Evolutionary conservation across 2,329 filamentous ascomycete species (phyloP).

Genomic region (Fusarium subtropicale): DNA sequence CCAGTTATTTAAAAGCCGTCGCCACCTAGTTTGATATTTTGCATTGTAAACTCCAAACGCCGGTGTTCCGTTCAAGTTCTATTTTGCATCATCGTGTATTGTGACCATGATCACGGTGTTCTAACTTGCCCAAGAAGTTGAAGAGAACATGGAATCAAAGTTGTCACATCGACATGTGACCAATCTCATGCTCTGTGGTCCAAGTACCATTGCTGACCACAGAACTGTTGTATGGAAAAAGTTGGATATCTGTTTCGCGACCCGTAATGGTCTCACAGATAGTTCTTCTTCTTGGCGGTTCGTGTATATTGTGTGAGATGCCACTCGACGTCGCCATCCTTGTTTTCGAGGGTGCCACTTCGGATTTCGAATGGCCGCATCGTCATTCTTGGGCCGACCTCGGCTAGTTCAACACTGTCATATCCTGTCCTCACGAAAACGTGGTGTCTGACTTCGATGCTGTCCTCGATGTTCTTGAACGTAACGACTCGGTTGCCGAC

Average conservation of each 20-base stretch:
- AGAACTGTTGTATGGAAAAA: not conserved
- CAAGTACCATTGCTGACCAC: not conserved
- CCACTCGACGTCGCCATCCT: constrained; percentile 97
- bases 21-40: constrained; percentile 20
- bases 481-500: constrained; percentile 90
- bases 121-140: not conserved
- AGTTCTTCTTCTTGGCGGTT: constrained; percentile 95
- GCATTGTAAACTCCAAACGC: constrained; percentile 44
- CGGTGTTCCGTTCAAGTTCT: constrained; percentile 10
- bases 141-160: constrained; percentile 1
- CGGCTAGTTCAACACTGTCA: constrained; percentile 86
- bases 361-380: constrained; percentile 96
- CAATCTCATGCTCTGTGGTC: not conserved
- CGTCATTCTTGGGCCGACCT: constrained; percentile 96
- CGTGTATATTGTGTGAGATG: constrained; percentile 94
- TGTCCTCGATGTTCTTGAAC: constrained; percentile 93
- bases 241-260: not conserved
- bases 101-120: not conserved
- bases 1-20: constrained; percentile 13
- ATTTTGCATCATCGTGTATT: constrained; percentile 5
- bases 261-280: constrained; percentile 69
- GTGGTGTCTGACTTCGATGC: constrained; percentile 83
- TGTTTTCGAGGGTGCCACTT: constrained; percentile 90
- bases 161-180: constrained; percentile 3
- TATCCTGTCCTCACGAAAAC: constrained; percentile 95